Conservation (phyloP, 2,329 filamentous ascomycete species). For the Coniochaeta pulveracea region DNA sequence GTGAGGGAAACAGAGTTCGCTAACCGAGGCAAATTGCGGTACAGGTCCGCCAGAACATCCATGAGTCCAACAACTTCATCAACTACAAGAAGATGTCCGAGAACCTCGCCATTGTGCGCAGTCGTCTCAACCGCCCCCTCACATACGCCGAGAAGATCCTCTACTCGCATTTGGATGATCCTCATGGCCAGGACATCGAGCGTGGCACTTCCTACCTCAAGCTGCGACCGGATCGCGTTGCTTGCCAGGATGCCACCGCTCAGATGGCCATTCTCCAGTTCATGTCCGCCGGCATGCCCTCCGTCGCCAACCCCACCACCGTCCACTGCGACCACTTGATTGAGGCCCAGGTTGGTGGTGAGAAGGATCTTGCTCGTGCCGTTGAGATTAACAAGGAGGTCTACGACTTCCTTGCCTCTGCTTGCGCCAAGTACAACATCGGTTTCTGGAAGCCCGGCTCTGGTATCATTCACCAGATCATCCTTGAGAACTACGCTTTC, state of each 20-base stretch:
- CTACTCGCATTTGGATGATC: slow-evolving; percentile 97
- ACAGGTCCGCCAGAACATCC: slow-evolving; percentile 86
- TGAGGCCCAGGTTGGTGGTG: slow-evolving; percentile 87
- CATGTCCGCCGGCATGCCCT: slow-evolving; percentile 97
- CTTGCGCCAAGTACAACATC: slow-evolving; percentile 99
- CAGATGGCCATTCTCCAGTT: slow-evolving; percentile 99
- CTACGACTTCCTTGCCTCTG: slow-evolving; percentile 89
- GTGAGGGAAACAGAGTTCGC: slow-evolving; percentile 5
- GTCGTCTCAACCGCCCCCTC: slow-evolving; percentile 82
- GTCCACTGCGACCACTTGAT: slow-evolving; percentile 99
- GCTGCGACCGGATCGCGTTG: slow-evolving; percentile 92
- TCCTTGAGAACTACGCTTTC: slow-evolving; percentile 98
- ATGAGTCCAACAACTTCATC: slow-evolving; percentile 93
- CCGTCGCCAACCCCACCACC: slow-evolving; percentile 85
- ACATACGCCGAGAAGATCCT: slow-evolving; percentile 97
- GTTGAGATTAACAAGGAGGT: slow-evolving; percentile 97
- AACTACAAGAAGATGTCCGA: slow-evolving; percentile 99
- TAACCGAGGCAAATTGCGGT: slow-evolving; percentile 13
- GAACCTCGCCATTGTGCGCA: slow-evolving; percentile 84
- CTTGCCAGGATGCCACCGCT: slow-evolving; percentile 97
- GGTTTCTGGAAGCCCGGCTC: slow-evolving; percentile 99
- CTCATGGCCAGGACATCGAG: slow-evolving; percentile 91
- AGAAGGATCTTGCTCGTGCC: slow-evolving; percentile 86
- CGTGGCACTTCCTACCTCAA: slow-evolving; percentile 93
- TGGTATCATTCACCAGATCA: slow-evolving; percentile 98